Conservation (phyloP, 257 asterid genomes). For the Echium plantagineum region DNA sequence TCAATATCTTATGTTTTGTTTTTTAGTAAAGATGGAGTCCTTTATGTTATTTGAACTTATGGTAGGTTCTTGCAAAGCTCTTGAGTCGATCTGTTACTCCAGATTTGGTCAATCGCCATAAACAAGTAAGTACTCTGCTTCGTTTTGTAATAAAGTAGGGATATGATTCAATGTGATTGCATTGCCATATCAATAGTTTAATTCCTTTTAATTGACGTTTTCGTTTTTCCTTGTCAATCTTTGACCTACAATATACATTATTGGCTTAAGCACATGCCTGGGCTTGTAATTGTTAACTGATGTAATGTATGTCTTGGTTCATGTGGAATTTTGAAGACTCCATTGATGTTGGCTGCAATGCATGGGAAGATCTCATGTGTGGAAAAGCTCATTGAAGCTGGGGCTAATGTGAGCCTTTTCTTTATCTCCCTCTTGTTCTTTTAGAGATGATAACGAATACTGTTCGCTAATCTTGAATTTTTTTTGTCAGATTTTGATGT, state of each 20-base stretch:
- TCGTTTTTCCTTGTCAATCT: too few species aligned
- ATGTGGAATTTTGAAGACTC: slow-evolving; percentile 52
- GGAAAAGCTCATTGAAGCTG: slow-evolving; percentile 72
- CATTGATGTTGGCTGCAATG: slow-evolving; percentile 98
- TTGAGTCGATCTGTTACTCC: slow-evolving; percentile 65
- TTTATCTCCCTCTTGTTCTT: slow-evolving; percentile 1
- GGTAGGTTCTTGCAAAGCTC: slow-evolving; percentile 64
- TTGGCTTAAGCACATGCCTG: too few species aligned
- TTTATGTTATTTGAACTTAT: too few species aligned
- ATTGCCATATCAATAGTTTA: too few species aligned
- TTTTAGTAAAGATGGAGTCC: too few species aligned
- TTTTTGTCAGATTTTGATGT: slow-evolving; percentile 64
- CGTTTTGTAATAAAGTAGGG: background rate
- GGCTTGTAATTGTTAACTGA: background rate
- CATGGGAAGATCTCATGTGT: slow-evolving; percentile 87
- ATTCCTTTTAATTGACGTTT: too few species aligned
- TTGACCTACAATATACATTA: too few species aligned
- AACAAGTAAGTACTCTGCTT: slow-evolving; percentile 43
- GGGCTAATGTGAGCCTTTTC: slow-evolving; percentile 65
- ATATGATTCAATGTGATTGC: too few species aligned
- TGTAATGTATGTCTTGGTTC: slow-evolving; percentile 6
- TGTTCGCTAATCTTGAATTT: slow-evolving; percentile 9
- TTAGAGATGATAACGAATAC: slow-evolving; percentile 1
- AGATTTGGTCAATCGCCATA: slow-evolving; percentile 70
- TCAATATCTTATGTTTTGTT: too few species aligned